Conservation (phyloP, 768 basidiomycete species). For the Saitozyma sp. region DNA sequence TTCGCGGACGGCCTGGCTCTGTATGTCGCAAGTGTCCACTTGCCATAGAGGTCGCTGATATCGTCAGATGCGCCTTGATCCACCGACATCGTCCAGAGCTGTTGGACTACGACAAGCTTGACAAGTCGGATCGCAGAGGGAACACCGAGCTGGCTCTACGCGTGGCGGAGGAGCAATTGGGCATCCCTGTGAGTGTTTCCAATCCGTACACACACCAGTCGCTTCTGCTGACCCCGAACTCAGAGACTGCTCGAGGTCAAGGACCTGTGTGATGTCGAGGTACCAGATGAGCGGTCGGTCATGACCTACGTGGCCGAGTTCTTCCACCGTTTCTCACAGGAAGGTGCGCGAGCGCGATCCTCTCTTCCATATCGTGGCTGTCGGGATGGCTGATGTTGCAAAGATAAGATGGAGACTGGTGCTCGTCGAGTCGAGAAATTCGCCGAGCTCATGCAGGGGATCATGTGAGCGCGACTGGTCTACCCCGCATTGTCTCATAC, state of each 20-base stretch:
- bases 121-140: conserved; percentile 78
- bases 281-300: conserved; percentile 91
- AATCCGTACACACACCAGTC: neutral
- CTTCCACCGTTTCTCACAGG: conserved; percentile 96
- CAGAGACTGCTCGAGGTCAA: conserved; percentile 95
- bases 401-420: conserved; percentile 93
- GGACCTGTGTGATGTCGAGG: conserved; percentile 82
- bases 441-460: conserved; percentile 80
- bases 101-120: conserved; percentile 78
- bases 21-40: conserved; percentile 59
- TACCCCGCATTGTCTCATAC: neutral
- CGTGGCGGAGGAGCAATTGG: conserved; percentile 81
- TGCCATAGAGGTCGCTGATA: neutral
- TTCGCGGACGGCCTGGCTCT: conserved; percentile 95
- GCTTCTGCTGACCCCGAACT: neutral
- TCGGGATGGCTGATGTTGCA: conserved; percentile 4
- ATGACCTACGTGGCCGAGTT: conserved; percentile 98
- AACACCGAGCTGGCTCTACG: conserved; percentile 86
- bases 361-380: neutral
- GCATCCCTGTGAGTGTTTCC: conserved; percentile 72
- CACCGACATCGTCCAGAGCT: conserved; percentile 96
- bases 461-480: conserved; percentile 37
- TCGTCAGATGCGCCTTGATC: conserved; percentile 84
- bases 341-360: conserved; percentile 63
- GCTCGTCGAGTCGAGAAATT: conserved; percentile 93